Evolutionary conservation across 441 rosid genomes (phyloP).

Genomic region (Adansonia rubrostipa): DNA sequence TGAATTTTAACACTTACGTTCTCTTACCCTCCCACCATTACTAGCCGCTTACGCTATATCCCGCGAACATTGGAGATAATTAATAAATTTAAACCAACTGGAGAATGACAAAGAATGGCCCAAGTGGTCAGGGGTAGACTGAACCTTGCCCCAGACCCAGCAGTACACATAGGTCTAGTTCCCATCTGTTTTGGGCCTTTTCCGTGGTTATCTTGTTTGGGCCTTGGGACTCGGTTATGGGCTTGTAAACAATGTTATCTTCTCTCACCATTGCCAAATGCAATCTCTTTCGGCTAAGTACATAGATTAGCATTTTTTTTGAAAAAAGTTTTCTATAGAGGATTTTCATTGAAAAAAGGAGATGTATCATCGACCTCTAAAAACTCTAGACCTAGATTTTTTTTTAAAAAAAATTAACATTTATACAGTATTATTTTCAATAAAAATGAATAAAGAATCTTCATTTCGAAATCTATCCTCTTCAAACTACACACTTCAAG

Average conservation of each 20-base stretch:
- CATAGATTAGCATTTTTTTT: not conserved
- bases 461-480: no score
- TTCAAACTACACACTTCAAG: no score
- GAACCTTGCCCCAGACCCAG: not conserved
- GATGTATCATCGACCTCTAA: not conserved
- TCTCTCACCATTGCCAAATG: not conserved
- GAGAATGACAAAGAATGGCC: not conserved
- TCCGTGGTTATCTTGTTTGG: no score
- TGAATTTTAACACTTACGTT: no score
- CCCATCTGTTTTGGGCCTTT: not conserved
- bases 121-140: not conserved
- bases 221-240: not conserved
- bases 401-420: not conserved
- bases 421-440: no score
- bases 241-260: not conserved
- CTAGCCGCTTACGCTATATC: no score
- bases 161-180: not conserved
- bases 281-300: not conserved
- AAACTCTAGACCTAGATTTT: not conserved
- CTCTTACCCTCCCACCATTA: no score
- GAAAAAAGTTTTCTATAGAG: not conserved
- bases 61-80: not conserved
- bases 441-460: not conserved
- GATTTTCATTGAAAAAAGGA: not conserved
- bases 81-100: no score